A percentile compares a stretch with the other conserved stretches of the same genome.
phyloP scores from a whole-genome alignment of 2,329 filamentous ascomycete genomes.

The Colletotrichum sp. region DNA sequence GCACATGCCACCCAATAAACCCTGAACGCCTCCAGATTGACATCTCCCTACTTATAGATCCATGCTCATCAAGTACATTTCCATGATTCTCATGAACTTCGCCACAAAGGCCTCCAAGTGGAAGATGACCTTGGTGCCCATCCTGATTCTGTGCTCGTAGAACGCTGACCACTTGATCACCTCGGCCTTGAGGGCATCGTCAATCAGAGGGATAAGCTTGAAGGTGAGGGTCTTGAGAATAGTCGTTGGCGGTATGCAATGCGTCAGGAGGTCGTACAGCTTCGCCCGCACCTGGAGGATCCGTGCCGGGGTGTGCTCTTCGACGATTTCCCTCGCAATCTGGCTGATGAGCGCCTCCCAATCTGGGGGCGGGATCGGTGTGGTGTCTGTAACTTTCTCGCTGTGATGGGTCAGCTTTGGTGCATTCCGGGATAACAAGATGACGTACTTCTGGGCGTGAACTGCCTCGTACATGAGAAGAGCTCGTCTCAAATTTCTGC shows the following conservation, averaged over 20 bases:
- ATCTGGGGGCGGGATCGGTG: slow-evolving; percentile 90
- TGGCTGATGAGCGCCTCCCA: slow-evolving; percentile 93
- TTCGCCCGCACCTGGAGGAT: slow-evolving; percentile 90
- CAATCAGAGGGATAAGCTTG: slow-evolving; percentile 85
- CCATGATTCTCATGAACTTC: slow-evolving; percentile 96
- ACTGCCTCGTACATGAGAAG: slow-evolving; percentile 97
- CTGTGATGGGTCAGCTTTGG: slow-evolving; percentile 53
- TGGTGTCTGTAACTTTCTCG: slow-evolving; percentile 87
- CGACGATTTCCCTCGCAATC: slow-evolving; percentile 91
- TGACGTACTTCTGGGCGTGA: slow-evolving; percentile 89
- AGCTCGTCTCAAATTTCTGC: slow-evolving; percentile 86
- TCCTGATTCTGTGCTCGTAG: slow-evolving; percentile 93
- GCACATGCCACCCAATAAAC: not conserved
- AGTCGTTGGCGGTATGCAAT: slow-evolving; percentile 94
- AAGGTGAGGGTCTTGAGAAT: slow-evolving; percentile 95
- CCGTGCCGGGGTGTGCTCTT: slow-evolving; percentile 87
- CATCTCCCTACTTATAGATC: slow-evolving; percentile 55
- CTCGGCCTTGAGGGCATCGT: slow-evolving; percentile 88
- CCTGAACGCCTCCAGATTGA: slow-evolving; percentile 28
- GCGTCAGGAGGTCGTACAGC: slow-evolving; percentile 95
- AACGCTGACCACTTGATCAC: slow-evolving; percentile 96
- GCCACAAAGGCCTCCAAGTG: slow-evolving; percentile 98
- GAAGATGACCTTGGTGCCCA: slow-evolving; percentile 95
- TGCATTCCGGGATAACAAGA: too few species aligned
- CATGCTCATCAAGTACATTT: slow-evolving; percentile 91